phyloP scores from a whole-genome alignment of 305 asterid genomes.

The Fraxinus paxiana region DNA sequence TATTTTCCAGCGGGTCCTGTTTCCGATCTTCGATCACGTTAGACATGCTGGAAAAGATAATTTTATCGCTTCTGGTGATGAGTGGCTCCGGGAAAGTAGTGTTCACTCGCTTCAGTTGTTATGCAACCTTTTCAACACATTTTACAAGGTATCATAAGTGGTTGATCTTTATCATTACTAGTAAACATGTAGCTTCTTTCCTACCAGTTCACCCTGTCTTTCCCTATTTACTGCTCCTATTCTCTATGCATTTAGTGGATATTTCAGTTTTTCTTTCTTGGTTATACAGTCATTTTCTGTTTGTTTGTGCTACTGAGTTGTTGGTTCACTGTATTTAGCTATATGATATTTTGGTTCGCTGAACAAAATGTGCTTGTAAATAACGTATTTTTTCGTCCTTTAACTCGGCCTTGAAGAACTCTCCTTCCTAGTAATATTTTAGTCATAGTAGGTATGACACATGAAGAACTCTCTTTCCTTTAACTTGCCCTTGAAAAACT shows the following conservation, averaged over 20 bases:
- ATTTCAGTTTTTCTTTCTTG: neutral
- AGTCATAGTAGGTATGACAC: neutral
- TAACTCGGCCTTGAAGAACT: neutral
- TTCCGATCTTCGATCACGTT: conserved; percentile 95
- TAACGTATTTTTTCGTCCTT: neutral
- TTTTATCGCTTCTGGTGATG: conserved; percentile 58
- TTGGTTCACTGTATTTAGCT: neutral
- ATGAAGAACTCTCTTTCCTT: neutral
- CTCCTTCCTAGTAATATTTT: neutral
- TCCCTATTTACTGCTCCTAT: neutral
- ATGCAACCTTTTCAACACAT: conserved; percentile 95
- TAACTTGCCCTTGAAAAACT: neutral
- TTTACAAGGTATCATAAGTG: conserved; percentile 73
- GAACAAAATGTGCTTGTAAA: neutral
- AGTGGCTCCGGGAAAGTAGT: conserved; percentile 81
- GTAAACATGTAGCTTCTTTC: conserved; percentile 17
- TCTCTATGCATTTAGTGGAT: neutral
- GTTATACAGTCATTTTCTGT: neutral
- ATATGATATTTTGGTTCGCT: neutral
- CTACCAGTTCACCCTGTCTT: neutral
- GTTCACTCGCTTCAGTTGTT: conserved; percentile 90
- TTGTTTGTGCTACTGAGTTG: neutral
- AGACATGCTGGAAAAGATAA: conserved; percentile 84
- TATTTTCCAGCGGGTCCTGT: conserved; percentile 81
- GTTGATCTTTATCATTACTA: conserved; percentile 15